Conservation (phyloP, 2,329 filamentous ascomycete genomes). For the Penicillium sp. region DNA sequence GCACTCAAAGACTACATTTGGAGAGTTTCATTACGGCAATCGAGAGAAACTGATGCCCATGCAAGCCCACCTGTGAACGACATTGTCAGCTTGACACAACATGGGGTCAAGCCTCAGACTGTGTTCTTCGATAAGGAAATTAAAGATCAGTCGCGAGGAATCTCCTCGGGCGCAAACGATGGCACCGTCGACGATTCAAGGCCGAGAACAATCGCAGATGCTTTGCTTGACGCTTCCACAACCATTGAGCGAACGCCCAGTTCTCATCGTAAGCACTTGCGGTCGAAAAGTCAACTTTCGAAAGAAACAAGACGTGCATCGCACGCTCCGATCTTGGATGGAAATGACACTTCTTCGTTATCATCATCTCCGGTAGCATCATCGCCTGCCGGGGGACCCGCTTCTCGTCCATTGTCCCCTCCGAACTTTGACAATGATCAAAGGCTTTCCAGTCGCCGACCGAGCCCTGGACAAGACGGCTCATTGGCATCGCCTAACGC, state of each 20-base stretch:
- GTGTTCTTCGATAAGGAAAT: constrained; percentile 84
- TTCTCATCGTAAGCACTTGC: constrained; percentile 43
- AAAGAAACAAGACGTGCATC: constrained; percentile 24
- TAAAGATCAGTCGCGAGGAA: constrained; percentile 45
- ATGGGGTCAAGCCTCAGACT: constrained; percentile 79
- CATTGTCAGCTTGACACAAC: constrained; percentile 69
- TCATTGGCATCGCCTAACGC: constrained; percentile 31
- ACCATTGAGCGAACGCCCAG: constrained; percentile 68
- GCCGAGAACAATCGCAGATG: constrained; percentile 82
- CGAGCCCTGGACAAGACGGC: constrained; percentile 30
- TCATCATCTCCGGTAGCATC: constrained; percentile 38
- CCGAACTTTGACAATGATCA: constrained; percentile 35
- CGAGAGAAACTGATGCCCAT: constrained; percentile 47
- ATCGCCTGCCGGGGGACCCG: constrained; percentile 32
- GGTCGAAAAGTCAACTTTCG: constrained; percentile 41
- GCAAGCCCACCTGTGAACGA: constrained; percentile 56
- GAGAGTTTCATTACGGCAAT: constrained; percentile 72
- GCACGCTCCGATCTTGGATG: neutral
- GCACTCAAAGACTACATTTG: constrained; percentile 87
- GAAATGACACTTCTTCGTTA: constrained; percentile 26
- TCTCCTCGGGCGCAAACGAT: constrained; percentile 24
- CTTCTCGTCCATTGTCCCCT: constrained; percentile 34
- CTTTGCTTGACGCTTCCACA: constrained; percentile 85
- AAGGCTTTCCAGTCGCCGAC: constrained; percentile 25
- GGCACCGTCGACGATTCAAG: constrained; percentile 39